Evolutionary conservation across 306 rosid species (phyloP), one percentile per base, ranked within the genome.

Genomic region (Gynostemma pentaphyllum): DNA sequence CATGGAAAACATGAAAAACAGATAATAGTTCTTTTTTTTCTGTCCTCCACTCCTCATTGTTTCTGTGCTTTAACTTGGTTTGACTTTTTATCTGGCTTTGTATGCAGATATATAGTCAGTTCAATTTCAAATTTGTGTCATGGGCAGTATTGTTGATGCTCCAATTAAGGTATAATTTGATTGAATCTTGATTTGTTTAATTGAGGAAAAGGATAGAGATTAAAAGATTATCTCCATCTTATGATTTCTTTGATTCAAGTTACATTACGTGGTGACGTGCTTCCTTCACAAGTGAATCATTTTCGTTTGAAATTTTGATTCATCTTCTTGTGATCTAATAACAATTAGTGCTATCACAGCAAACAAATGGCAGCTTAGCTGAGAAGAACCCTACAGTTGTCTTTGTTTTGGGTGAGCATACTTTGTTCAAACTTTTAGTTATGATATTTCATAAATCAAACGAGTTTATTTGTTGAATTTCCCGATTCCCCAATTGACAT

Each of bases 351-450:
- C 51, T 67, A 29, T 72, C 70, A 71, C 73, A 92, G 99, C 85
- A 69, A 75, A 72, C 70, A 62, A 75, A 72, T 70, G 77, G 84
- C 75, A 75, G 81, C 72, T 26, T 81, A 60, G 74, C 68, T 37
- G 83, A 70, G 67, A 83, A 81, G 84, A 92, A 84, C 4, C 90
- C 89, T 45, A 86, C 94, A 9, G 86, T 94, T 71, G 86, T 94
- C 71, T 94, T 94, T 82, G 99, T 94, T 55, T 80, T 94, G 83
- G 99, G 99, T 92, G 71, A 82, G 87, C 70, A 30, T 18, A 54
- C 32, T 52, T 66, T 53, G 40, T 62, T 50, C 14, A 7, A 2
- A 19, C 11, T 5, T 64, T 27, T 0, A 42, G 30, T 41, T 37
- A 41, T 14, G 18, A 42, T 1, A 12, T 23, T 24, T 41, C 36